These are phyloP conservation scores for Wickerhamomyces kurtzmanii DNA, from an alignment of 805 yeast species.

Conservation along the genomic window DNA sequence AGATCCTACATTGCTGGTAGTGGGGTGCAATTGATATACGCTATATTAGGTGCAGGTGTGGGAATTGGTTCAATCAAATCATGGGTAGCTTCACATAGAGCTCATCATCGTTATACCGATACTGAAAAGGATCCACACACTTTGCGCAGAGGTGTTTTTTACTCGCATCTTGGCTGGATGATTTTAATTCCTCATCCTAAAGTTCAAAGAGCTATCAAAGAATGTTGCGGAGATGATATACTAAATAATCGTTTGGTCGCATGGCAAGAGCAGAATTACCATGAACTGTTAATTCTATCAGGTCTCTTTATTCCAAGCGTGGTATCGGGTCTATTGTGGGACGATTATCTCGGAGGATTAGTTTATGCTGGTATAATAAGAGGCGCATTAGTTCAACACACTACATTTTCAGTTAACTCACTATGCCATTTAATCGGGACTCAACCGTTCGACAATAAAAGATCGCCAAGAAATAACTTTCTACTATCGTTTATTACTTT, in stretches of 20 bases:
- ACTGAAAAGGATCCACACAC: slow-evolving; percentile 85
- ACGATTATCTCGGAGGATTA: slow-evolving; percentile 69
- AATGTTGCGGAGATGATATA: slow-evolving; percentile 47
- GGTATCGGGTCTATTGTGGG: slow-evolving; percentile 59
- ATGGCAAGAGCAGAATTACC: slow-evolving; percentile 69
- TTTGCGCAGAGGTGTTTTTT: slow-evolving; percentile 69
- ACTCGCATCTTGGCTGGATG: slow-evolving; percentile 88
- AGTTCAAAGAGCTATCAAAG: slow-evolving; percentile 27
- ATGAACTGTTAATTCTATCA: slow-evolving; percentile 36
- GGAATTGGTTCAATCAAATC: slow-evolving; percentile 69
- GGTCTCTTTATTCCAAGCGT: slow-evolving; percentile 56
- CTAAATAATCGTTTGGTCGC: slow-evolving; percentile 43
- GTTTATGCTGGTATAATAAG: slow-evolving; percentile 73
- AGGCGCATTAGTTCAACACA: slow-evolving; percentile 67
- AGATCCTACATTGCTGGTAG: slow-evolving; percentile 38
- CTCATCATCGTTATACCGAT: slow-evolving; percentile 85
- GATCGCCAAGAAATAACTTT: slow-evolving; percentile 64
- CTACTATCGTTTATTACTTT: slow-evolving; percentile 55
- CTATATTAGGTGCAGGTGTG: slow-evolving; percentile 58
- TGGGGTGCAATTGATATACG: slow-evolving; percentile 36
- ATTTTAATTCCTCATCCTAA: slow-evolving; percentile 56
- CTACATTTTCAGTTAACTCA: slow-evolving; percentile 69
- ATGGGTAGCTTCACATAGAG: slow-evolving; percentile 81
- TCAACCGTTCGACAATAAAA: slow-evolving; percentile 64
- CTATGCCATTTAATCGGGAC: slow-evolving; percentile 73